Evolutionary conservation across 208 protist genomes (phyloP).

Genomic region (Endotrypanum monterogeii): DNA sequence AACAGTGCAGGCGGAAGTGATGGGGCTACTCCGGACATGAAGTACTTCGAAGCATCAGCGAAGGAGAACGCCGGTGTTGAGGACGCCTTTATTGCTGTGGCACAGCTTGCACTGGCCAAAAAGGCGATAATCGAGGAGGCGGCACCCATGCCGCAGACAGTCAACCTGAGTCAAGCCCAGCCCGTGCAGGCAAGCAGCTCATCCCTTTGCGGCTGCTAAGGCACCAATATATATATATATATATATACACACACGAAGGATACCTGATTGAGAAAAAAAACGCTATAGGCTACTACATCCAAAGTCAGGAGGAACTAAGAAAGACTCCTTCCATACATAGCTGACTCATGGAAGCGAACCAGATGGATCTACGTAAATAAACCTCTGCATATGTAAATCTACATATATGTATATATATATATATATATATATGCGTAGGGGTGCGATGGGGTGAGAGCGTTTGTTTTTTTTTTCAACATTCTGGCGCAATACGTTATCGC

Average conservation of each 20-base stretch:
- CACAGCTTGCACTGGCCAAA: slow-evolving; percentile 69
- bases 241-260: neutral
- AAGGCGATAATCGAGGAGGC: slow-evolving; percentile 63
- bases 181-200: slow-evolving; percentile 30
- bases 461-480: neutral
- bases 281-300: neutral
- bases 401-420: slow-evolving; percentile 7
- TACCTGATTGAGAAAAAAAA: neutral
- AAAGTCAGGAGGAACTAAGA: too few relatives aligned
- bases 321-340: too few relatives aligned
- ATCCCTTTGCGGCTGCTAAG: slow-evolving; percentile 26
- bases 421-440: neutral
- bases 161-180: slow-evolving; percentile 59
- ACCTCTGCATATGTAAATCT: neutral
- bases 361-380: too few relatives aligned
- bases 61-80: slow-evolving; percentile 98
- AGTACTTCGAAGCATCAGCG: slow-evolving; percentile 98
- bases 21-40: slow-evolving; percentile 70
- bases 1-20: slow-evolving; percentile 19
- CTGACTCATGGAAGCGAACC: too few relatives aligned
- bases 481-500: too few relatives aligned
- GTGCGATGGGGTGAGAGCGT: neutral
- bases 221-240: neutral
- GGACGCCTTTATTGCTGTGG: slow-evolving; percentile 96
- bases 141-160: slow-evolving; percentile 60